Evolutionary conservation across 75 land plant genomes (phyloP).

Genomic region (Azolla pinnata): DNA sequence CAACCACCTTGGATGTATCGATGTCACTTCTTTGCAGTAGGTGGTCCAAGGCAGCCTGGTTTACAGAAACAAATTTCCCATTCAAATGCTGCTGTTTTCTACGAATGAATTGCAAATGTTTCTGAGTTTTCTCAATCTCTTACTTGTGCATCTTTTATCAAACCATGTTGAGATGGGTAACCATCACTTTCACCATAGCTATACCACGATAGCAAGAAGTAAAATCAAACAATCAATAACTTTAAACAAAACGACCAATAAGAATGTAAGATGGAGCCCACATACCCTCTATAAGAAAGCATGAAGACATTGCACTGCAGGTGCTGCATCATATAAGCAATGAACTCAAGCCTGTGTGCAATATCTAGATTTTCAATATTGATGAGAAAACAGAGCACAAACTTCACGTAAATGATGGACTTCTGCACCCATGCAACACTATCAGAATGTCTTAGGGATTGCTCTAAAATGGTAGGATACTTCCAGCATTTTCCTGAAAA

Average conservation of each 20-base stretch:
- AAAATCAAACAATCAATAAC: neutral
- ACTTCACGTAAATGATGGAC: no score
- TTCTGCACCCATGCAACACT: neutral
- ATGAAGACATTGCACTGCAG: conserved; percentile 94
- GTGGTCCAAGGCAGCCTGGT: conserved; percentile 90
- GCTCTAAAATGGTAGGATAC: conserved; percentile 61
- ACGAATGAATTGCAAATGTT: neutral
- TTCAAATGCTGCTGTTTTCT: neutral
- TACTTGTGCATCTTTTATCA: conserved; percentile 87
- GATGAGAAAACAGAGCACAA: neutral
- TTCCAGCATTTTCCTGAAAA: conserved; percentile 99
- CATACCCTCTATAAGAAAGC: conserved; percentile 98
- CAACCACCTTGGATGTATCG: conserved; percentile 72
- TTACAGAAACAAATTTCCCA: neutral
- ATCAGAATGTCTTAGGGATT: neutral
- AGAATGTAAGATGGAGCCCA: no score
- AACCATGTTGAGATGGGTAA: conserved; percentile 83
- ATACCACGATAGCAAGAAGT: conserved; percentile 1
- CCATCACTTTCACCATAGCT: conserved; percentile 98
- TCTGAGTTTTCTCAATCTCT: neutral
- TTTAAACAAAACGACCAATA: conserved; percentile 1
- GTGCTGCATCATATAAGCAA: conserved; percentile 65
- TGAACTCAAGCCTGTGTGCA: conserved; percentile 93
- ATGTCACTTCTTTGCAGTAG: conserved; percentile 69
- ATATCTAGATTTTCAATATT: conserved; percentile 45